A percentile compares a stretch with the other conserved stretches of the same genome.
phyloP scores from a whole-genome alignment of 2,329 filamentous ascomycete genomes.

The Metarhizium humberi region DNA sequence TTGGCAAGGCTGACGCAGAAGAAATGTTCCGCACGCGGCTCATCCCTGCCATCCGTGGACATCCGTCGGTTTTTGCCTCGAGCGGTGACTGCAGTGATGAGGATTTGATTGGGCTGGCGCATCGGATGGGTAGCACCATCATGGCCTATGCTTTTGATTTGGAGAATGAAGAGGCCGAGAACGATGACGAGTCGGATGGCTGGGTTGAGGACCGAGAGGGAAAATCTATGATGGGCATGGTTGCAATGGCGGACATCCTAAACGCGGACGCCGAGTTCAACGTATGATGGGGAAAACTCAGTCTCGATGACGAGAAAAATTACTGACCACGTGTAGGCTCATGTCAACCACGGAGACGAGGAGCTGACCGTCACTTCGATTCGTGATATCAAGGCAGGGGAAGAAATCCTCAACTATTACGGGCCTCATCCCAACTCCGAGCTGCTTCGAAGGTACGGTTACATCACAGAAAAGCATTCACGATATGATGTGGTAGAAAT shows the following conservation, averaged over 20 bases:
- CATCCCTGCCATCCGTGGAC: conserved; percentile 38
- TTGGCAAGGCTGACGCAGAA: conserved; percentile 66
- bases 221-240: conserved; percentile 66
- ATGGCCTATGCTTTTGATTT: conserved; percentile 93
- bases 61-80: conserved; percentile 33
- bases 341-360: conserved; percentile 44
- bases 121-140: conserved; percentile 78
- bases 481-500: conserved; percentile 79
- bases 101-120: conserved; percentile 46
- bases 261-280: conserved; percentile 88
- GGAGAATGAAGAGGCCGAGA: conserved; percentile 43
- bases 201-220: conserved; percentile 56
- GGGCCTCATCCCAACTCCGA: conserved; percentile 77
- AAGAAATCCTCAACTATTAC: conserved; percentile 84
- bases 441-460: conserved; percentile 75
- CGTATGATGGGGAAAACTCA: conserved; percentile 29
- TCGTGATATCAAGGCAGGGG: conserved; percentile 56
- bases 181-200: conserved; percentile 52
- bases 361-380: conserved; percentile 63
- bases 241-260: conserved; percentile 81
- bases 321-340: conserved; percentile 26
- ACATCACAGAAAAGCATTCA: conserved; percentile 69
- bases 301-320: background rate
- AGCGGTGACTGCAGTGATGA: conserved; percentile 28
- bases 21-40: conserved; percentile 51